Base-by-base conservation (phyloP, 768 basidiomycete genomes). In the Boletus huronensis region DNA sequence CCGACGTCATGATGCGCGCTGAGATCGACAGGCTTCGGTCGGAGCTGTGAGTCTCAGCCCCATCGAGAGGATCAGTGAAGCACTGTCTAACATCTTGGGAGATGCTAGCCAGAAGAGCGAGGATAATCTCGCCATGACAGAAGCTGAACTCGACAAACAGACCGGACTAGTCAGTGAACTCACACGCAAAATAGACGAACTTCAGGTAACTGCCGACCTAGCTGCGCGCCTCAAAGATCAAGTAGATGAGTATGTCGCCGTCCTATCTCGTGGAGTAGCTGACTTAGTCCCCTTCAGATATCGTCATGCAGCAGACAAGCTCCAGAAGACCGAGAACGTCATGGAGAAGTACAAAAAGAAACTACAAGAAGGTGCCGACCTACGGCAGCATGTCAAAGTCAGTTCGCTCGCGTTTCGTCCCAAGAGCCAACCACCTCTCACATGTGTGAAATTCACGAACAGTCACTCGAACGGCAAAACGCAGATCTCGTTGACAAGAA, bases 321-420 rank as follows among this genome's bases (percentile, higher is more conserved):
- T 94, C 39, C 87, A 90, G 63, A 98, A 98, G 77, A 89, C 87
- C 1, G 97, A 98, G 73, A 95, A 95, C 65, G 94, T 97, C 28
- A 91, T 97, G 82, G 94, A 98, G 72, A 99, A 98, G 71, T 95
- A 98, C 72, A 96, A 95, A 76, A 95, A 92, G 80, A 99, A 98
- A 73, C 80, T 98, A 1, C 96, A 98, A 64, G 97, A 98, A 68
- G 84, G 89, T 5, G 93, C 90, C 14, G 92, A 96, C 59, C 76
- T 95, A 19, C 84, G 93, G 26, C 91, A 92, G 58, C 85, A 87
- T 53, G 83, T 95, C 64, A 92, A 90, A 74, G 91, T 88, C 52
- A 35, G 71, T 62, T 61, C 68, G 11, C 25, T 63, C 65, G 26
- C 40, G 19, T 36, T 34, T 47, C 45, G 14, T 52, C 25, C 47